Percentiles rank a stretch among this genome's conserved stretches.
Conservation (phyloP, 2,329 filamentous ascomycete genomes). For the Colletotrichum sp. region DNA sequence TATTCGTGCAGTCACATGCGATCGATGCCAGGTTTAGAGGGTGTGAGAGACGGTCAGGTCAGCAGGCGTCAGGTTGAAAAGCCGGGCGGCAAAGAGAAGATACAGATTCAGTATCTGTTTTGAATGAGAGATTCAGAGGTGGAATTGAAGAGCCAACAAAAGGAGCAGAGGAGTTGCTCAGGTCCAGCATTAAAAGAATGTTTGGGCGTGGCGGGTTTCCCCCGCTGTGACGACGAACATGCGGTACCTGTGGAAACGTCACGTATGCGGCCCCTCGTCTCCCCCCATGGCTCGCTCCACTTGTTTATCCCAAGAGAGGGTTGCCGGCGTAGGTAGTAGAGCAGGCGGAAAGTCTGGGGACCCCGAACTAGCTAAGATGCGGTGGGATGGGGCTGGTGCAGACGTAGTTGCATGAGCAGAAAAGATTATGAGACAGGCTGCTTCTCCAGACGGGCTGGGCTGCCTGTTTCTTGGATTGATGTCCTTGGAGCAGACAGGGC, state of each 20-base stretch:
- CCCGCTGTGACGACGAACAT: slow-evolving; percentile 3
- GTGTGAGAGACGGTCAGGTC: background rate
- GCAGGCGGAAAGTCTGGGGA: background rate
- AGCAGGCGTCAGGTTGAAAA: background rate
- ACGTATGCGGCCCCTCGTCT: slow-evolving; percentile 4
- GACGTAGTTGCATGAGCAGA: background rate
- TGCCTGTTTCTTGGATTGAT: background rate
- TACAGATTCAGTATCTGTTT: background rate
- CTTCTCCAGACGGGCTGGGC: background rate
- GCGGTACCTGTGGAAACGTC: background rate
- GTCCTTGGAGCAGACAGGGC: background rate
- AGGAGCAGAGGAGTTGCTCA: background rate
- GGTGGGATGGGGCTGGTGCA: background rate
- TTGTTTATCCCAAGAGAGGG: background rate
- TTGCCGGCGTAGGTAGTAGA: background rate
- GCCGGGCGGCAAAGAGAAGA: background rate
- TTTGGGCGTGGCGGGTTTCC: background rate
- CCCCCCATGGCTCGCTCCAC: background rate
- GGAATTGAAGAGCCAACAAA: background rate
- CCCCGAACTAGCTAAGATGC: background rate
- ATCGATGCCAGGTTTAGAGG: background rate
- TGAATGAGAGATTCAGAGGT: background rate
- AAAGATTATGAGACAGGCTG: background rate
- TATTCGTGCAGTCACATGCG: background rate
- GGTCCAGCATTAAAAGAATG: background rate